phyloP scores from a whole-genome alignment of 129 eudicot species.

The Lactuca saligna region DNA sequence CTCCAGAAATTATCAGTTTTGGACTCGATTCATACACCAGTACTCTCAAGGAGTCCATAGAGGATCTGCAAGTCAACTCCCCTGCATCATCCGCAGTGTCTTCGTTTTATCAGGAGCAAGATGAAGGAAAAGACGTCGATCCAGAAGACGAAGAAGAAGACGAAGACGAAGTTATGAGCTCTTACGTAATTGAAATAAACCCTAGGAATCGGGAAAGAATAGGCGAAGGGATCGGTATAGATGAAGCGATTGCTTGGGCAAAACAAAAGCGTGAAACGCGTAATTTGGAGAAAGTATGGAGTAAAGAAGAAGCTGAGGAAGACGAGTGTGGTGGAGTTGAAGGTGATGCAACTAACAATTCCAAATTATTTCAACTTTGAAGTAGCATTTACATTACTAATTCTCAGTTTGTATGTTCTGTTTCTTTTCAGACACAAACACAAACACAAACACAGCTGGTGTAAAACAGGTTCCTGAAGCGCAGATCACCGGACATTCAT shows the following conservation, averaged over 20 bases:
- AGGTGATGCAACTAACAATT: constrained; percentile 27
- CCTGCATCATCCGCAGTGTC: constrained; percentile 69
- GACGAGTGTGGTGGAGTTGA: constrained; percentile 24
- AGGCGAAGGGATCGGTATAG: constrained; percentile 49
- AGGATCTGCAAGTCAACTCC: constrained; percentile 61
- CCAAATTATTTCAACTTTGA: too few species aligned
- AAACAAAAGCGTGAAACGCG: constrained; percentile 56
- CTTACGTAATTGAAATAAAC: constrained; percentile 69
- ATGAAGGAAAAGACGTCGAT: constrained; percentile 22
- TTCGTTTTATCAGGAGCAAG: constrained; percentile 41
- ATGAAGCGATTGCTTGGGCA: constrained; percentile 97
- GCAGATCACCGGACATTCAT: constrained; percentile 33
- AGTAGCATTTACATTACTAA: background rate
- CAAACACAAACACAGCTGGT: constrained; percentile 27
- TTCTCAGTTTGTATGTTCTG: background rate
- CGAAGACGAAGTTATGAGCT: constrained; percentile 60
- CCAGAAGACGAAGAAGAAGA: constrained; percentile 47
- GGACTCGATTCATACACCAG: constrained; percentile 43
- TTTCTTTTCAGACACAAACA: constrained; percentile 4
- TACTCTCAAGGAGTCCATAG: constrained; percentile 36
- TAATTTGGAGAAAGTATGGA: constrained; percentile 21
- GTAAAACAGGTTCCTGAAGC: constrained; percentile 32
- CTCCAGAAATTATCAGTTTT: constrained; percentile 57
- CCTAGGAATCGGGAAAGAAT: constrained; percentile 34
- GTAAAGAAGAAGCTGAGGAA: constrained; percentile 23